Evolutionary conservation across 345 rosid species (phyloP), one percentile per base, ranked within the genome.

Genomic region (Boechera retrofracta): DNA sequence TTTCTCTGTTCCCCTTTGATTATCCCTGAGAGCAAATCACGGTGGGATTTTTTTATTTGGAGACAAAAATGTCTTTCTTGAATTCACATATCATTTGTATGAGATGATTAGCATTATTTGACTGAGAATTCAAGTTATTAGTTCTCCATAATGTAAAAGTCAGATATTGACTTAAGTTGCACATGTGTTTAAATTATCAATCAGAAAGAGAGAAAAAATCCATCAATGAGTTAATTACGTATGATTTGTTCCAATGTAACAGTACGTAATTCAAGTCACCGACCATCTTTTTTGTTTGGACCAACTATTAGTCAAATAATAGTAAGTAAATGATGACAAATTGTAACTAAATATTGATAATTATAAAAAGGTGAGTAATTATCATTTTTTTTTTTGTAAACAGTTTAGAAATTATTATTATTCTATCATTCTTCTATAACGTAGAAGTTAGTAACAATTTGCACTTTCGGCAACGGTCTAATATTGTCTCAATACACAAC

Each of bases 1-100:
- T 54, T 42, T 31, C 15, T 41, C 2, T 41, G 45, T 51, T 31
- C 33, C 38, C 61, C n/a, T 71, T 60, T 72, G 62, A 71, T 74
- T 74, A 80, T 83, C 82, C 80, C 71, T 77, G 76, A 75, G 76
- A 66, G 64, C n/a, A 35, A 35, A 64, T 29, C 58, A 71, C 63
- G 83, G 83, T 55, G 86, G 63, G 81, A 81, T 75, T 78, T 79
- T 76, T 76, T 56, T 11, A 6, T 69, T 6, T 48, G 21, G 7
- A 24, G 13, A 52, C 66, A 65, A 70, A 65, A 63, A 18, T 29
- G 56, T 65, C 10, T 39, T 71, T 57, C 67, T 70, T 71, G 67
- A 72, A 73, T 65, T 71, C 48, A 45, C 15, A 57, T 57, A 49
- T 65, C 38, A 65, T 39, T 71, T 78, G 41, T 65, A 49, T 49